A percentile compares a stretch with the other conserved stretches of the same genome.
These are phyloP conservation scores for Aspergillus biplanus DNA, from an alignment of 495 filamentous ascomycete genomes.

Conservation along the genomic window DNA sequence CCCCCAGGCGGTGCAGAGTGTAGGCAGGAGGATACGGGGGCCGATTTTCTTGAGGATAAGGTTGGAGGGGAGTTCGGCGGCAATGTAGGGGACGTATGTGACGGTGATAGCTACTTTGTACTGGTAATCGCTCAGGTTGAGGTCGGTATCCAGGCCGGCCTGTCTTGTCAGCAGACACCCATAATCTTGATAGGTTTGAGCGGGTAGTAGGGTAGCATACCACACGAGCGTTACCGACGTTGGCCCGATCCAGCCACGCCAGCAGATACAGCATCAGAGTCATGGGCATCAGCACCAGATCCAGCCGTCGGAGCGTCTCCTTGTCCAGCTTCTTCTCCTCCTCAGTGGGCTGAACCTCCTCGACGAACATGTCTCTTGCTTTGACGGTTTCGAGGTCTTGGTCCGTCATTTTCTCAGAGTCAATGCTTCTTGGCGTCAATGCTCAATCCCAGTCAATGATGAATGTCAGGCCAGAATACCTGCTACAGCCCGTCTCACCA, in stretches of 20 bases:
- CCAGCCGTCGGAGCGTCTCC: conserved; percentile 15
- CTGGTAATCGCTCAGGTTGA: conserved; percentile 17
- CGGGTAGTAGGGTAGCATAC: conserved; percentile 1
- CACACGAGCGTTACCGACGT: conserved; percentile 20
- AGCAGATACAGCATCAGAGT: conserved; percentile 20
- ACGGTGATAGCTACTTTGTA: conserved; percentile 24
- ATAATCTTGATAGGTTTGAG: background rate
- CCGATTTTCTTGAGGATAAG: conserved; percentile 21
- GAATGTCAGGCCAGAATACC: background rate
- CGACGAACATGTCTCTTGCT: conserved; percentile 13
- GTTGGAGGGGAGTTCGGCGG: conserved; percentile 22
- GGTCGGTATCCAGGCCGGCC: conserved; percentile 19
- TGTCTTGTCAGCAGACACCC: background rate
- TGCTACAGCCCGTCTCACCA: too few species aligned
- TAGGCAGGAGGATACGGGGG: conserved; percentile 17
- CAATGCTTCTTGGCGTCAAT: background rate
- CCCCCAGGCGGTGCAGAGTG: conserved; percentile 20
- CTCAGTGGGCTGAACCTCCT: conserved; percentile 17
- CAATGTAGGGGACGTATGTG: conserved; percentile 20
- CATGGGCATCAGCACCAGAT: conserved; percentile 20
- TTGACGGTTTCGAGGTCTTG: conserved; percentile 11
- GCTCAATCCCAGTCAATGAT: background rate
- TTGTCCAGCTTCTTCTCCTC: conserved; percentile 14
- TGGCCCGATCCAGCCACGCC: conserved; percentile 22
- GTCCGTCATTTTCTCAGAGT: background rate